phyloP scores from a whole-genome alignment of 1,284 basidiomycete species.

The Leccinum fuscescens region DNA sequence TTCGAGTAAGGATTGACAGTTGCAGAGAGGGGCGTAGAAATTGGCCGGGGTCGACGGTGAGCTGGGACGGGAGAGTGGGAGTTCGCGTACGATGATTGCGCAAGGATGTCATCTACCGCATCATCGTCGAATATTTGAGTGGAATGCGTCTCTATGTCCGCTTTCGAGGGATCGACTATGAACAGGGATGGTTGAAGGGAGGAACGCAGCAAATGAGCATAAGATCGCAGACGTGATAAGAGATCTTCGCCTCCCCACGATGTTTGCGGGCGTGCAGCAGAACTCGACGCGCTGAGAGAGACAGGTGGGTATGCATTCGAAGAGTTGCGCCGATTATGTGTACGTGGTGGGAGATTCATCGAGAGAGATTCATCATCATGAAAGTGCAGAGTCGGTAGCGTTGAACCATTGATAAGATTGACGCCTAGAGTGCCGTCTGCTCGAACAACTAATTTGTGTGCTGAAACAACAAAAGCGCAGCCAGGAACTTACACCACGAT shows the following conservation, averaged over 20 bases:
- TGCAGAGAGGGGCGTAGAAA: slow-evolving; percentile 42
- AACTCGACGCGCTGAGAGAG: slow-evolving; percentile 38
- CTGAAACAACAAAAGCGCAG: slow-evolving; percentile 2
- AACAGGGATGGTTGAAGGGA: slow-evolving; percentile 81
- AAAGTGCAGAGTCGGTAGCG: slow-evolving; percentile 89
- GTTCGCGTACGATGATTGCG: slow-evolving; percentile 70
- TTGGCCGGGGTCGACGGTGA: slow-evolving; percentile 70
- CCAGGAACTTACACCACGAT: slow-evolving; percentile 74
- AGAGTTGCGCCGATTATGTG: slow-evolving; percentile 29
- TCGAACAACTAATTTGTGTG: slow-evolving; percentile 2
- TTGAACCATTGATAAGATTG: slow-evolving; percentile 87
- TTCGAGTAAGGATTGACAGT: slow-evolving; percentile 57
- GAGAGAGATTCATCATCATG: slow-evolving; percentile 94
- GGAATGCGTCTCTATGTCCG: slow-evolving; percentile 88
- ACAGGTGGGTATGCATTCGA: slow-evolving; percentile 62
- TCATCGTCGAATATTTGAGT: slow-evolving; percentile 78
- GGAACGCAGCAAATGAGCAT: slow-evolving; percentile 76
- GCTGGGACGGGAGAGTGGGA: slow-evolving; percentile 82
- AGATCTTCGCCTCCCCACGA: slow-evolving; percentile 89
- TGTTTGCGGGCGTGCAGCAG: slow-evolving; percentile 43
- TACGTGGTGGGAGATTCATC: slow-evolving; percentile 52
- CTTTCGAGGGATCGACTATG: slow-evolving; percentile 87
- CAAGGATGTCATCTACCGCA: slow-evolving; percentile 79
- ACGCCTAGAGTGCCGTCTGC: slow-evolving; percentile 74
- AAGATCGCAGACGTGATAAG: slow-evolving; percentile 65